phyloP scores from a whole-genome alignment of 495 filamentous ascomycete genomes.

The Collariella sp. region DNA sequence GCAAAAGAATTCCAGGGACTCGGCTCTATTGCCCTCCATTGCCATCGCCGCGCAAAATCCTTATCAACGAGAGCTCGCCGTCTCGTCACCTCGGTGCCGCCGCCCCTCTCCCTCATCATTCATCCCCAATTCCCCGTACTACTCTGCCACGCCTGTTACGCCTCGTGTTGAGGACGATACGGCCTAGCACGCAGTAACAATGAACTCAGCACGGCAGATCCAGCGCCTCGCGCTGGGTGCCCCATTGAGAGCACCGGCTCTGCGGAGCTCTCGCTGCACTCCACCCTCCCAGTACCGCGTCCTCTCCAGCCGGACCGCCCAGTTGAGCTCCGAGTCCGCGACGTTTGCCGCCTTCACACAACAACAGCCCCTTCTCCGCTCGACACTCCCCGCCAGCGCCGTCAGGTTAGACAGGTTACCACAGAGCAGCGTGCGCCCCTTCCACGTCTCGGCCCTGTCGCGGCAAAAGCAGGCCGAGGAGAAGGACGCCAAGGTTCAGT shows the following conservation, averaged over 20 bases:
- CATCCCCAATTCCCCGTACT: background rate
- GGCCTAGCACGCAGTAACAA: constrained; percentile 16
- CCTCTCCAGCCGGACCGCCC: constrained; percentile 32
- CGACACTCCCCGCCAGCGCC: constrained; percentile 35
- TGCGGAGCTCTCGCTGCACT: constrained; percentile 40
- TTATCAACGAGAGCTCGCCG: background rate
- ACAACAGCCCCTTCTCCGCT: constrained; percentile 31
- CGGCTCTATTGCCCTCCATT: background rate
- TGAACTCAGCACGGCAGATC: constrained; percentile 41
- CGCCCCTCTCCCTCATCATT: constrained; percentile 1
- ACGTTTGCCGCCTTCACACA: constrained; percentile 20
- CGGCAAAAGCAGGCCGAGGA: constrained; percentile 22
- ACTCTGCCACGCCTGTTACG: background rate
- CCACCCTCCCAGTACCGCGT: constrained; percentile 53
- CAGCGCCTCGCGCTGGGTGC: constrained; percentile 34
- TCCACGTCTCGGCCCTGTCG: constrained; percentile 35
- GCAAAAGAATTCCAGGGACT: constrained; percentile 16
- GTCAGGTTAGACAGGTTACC: constrained; percentile 27
- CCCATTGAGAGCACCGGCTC: constrained; percentile 30
- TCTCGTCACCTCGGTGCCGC: background rate
- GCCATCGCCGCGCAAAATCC: constrained; percentile 13
- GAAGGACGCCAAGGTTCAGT: constrained; percentile 28
- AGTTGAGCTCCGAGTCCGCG: constrained; percentile 13
- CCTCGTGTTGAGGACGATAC: background rate
- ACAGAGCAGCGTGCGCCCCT: constrained; percentile 28